phyloP scores from a whole-genome alignment of 2,329 filamentous ascomycete species.

The Aspergillus pseudoviridinutans region DNA sequence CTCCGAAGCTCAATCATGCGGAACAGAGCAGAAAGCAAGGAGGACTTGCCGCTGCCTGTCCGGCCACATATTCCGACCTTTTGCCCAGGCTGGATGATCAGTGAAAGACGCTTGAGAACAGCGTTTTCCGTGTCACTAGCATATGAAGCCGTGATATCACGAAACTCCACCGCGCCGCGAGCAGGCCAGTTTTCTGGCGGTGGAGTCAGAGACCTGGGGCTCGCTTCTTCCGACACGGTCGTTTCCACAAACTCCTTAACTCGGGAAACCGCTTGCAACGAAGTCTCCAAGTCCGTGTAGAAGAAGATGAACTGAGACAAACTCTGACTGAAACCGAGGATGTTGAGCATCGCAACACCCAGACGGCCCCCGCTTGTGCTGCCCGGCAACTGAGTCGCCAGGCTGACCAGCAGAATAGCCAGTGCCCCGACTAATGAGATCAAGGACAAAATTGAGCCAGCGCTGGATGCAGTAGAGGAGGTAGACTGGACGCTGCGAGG shows the following conservation, averaged over 20 bases:
- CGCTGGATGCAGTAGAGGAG: constrained; percentile 42
- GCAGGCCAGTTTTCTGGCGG: not conserved
- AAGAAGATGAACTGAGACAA: not conserved
- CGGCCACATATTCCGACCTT: not conserved
- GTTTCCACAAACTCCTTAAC: constrained; percentile 1
- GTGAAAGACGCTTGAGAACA: not conserved
- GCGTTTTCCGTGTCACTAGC: not conserved
- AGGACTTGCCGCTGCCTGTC: constrained; percentile 18
- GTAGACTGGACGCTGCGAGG: constrained; percentile 42
- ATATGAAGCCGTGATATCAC: not conserved
- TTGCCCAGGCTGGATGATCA: not conserved
- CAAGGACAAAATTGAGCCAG: constrained; percentile 41
- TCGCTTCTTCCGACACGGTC: not conserved
- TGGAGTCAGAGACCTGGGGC: not conserved
- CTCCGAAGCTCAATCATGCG: constrained; percentile 21
- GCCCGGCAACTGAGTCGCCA: not conserved
- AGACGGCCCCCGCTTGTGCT: not conserved
- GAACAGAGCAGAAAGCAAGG: constrained; percentile 15
- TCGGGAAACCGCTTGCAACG: not conserved
- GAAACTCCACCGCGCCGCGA: not conserved
- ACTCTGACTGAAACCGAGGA: constrained; percentile 2
- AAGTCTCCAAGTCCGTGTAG: constrained; percentile 3
- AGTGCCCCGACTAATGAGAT: constrained; percentile 36
- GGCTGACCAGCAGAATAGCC: constrained; percentile 1
- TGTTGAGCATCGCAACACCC: constrained; percentile 2